These are phyloP conservation scores for Dryas octopetala DNA, from an alignment of 306 rosid genomes.

Conservation along the genomic window DNA sequence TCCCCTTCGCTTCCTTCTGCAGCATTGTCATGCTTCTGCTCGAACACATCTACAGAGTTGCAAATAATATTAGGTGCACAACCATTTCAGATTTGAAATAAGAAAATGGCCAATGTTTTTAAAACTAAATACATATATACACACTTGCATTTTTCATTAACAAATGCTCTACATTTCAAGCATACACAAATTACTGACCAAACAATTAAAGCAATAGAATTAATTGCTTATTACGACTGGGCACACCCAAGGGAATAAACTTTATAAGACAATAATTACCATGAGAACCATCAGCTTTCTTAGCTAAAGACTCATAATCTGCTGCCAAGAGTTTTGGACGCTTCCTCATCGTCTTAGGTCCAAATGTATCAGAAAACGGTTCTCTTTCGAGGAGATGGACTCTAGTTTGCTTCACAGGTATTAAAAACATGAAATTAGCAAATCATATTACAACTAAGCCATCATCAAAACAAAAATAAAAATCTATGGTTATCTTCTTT, in stretches of 20 bases:
- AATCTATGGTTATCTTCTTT: too few species aligned
- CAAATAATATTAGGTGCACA: background rate
- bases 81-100: background rate
- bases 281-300: too few species aligned
- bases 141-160: background rate
- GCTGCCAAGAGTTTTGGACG: too few species aligned
- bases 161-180: background rate
- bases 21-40: constrained; percentile 55
- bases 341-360: too few species aligned
- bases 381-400: too few species aligned
- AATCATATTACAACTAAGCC: too few species aligned
- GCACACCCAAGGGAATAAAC: background rate
- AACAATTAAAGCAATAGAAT: background rate
- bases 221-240: background rate
- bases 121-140: background rate
- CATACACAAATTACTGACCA: too few species aligned
- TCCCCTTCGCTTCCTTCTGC: constrained; percentile 61
- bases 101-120: background rate
- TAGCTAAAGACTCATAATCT: too few species aligned
- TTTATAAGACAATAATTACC: background rate
- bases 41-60: constrained; percentile 55
- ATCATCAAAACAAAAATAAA: too few species aligned
- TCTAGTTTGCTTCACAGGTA: too few species aligned
- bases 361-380: too few species aligned
- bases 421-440: too few species aligned